These are phyloP conservation scores for Paramecium octaurelia DNA, from an alignment of 73 alveolate species.

Conservation along the genomic window DNA sequence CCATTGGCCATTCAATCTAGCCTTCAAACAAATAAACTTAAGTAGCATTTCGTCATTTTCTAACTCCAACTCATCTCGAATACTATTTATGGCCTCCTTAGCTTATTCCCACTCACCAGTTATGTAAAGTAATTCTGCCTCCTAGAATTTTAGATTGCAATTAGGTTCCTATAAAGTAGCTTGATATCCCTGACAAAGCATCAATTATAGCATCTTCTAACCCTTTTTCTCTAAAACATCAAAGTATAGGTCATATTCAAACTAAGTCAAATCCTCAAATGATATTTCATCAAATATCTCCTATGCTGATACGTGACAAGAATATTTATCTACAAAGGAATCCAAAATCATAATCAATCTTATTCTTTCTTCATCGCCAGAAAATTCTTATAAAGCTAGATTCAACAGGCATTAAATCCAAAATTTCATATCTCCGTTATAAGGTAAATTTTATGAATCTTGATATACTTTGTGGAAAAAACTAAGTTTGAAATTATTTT, in stretches of 20 bases:
- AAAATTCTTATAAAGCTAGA: neutral
- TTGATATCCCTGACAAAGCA: neutral
- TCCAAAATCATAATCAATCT: neutral
- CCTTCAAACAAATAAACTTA: neutral
- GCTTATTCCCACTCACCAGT: neutral
- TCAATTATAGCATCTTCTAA: neutral
- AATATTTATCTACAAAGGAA: neutral
- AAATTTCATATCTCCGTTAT: neutral
- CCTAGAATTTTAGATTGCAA: neutral
- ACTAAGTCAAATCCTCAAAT: neutral
- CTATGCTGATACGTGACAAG: neutral
- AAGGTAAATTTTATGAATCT: neutral
- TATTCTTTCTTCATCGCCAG: neutral
- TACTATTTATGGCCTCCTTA: neutral
- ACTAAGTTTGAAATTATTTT: neutral
- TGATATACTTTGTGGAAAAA: neutral
- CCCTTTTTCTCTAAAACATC: neutral
- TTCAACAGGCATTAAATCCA: neutral
- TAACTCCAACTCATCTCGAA: neutral
- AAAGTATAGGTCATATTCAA: neutral
- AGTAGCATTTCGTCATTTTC: neutral
- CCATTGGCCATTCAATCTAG: neutral
- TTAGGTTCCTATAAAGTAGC: neutral
- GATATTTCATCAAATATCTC: neutral
- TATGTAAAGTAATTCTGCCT: neutral